These are phyloP conservation scores for Arabidopsis hybrid DNA, from an alignment of 441 rosid species.

Conservation along the genomic window DNA sequence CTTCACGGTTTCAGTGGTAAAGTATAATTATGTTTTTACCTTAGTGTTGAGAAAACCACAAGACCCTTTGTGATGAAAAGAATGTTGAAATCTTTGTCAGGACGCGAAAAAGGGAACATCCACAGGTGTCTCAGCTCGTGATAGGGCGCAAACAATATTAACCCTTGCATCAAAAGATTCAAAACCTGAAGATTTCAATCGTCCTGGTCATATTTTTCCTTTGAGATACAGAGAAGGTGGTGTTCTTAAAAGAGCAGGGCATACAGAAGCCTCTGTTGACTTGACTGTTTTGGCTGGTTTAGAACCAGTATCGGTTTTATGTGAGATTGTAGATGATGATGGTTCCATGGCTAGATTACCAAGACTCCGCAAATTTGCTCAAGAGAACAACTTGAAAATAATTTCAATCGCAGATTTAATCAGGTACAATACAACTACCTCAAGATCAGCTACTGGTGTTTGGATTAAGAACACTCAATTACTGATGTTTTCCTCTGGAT, in stretches of 20 bases:
- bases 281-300: slow-evolving; percentile 65
- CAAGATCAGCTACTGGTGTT: background rate
- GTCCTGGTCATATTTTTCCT: slow-evolving; percentile 74
- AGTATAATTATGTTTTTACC: slow-evolving; percentile 8
- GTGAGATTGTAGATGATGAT: slow-evolving; percentile 78
- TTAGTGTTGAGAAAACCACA: background rate
- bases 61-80: slow-evolving; percentile 5
- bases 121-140: slow-evolving; percentile 71
- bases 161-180: slow-evolving; percentile 62
- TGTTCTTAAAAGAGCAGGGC: slow-evolving; percentile 76
- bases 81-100: slow-evolving; percentile 36
- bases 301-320: slow-evolving; percentile 60
- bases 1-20: slow-evolving; percentile 69
- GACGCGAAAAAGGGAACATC: slow-evolving; percentile 64
- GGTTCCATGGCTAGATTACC: slow-evolving; percentile 83
- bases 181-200: slow-evolving; percentile 61
- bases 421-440: slow-evolving; percentile 49
- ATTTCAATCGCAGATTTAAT: slow-evolving; percentile 67
- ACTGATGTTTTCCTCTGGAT: background rate
- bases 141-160: slow-evolving; percentile 61
- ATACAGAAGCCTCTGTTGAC: slow-evolving; percentile 73
- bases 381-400: slow-evolving; percentile 60
- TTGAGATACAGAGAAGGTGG: slow-evolving; percentile 71
- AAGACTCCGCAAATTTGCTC: slow-evolving; percentile 60
- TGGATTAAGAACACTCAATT: background rate